Percentiles rank a stretch among this genome's conserved stretches.
Conservation (phyloP, 176 grass and related monocot genomes). For the Ensete ventricosum region DNA sequence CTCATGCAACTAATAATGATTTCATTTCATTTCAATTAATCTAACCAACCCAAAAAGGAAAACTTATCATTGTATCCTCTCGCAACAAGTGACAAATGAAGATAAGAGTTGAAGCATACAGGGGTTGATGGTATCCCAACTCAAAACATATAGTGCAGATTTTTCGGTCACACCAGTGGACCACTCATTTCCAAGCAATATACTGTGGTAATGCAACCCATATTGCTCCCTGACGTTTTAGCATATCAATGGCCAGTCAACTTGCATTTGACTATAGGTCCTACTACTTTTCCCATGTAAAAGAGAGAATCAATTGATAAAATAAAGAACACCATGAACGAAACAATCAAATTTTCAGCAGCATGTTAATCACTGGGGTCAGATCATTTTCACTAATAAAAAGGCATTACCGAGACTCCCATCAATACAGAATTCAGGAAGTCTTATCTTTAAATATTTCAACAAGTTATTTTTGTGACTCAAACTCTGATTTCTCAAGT, state of each 20-base stretch:
- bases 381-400: neutral
- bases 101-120: neutral
- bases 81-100: too few species aligned
- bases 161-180: neutral
- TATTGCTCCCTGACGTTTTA: conserved; percentile 5
- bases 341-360: neutral
- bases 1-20: too few species aligned
- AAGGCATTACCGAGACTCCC: too few species aligned
- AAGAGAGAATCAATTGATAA: too few species aligned
- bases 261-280: conserved; percentile 12
- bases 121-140: neutral
- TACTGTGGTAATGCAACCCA: neutral
- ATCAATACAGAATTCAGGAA: too few species aligned
- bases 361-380: neutral
- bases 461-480: too few species aligned
- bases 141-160: neutral
- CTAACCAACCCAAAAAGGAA: too few species aligned
- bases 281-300: conserved; percentile 10
- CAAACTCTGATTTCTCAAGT: too few species aligned
- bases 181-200: neutral
- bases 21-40: too few species aligned
- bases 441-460: too few species aligned
- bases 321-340: neutral
- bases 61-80: too few species aligned
- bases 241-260: conserved; percentile 6